Evolutionary conservation across 2,329 filamentous ascomycete genomes (phyloP), one percentile per base, ranked within the genome.

Genomic region (Ophiocordyceps camponoti-saundersi): DNA sequence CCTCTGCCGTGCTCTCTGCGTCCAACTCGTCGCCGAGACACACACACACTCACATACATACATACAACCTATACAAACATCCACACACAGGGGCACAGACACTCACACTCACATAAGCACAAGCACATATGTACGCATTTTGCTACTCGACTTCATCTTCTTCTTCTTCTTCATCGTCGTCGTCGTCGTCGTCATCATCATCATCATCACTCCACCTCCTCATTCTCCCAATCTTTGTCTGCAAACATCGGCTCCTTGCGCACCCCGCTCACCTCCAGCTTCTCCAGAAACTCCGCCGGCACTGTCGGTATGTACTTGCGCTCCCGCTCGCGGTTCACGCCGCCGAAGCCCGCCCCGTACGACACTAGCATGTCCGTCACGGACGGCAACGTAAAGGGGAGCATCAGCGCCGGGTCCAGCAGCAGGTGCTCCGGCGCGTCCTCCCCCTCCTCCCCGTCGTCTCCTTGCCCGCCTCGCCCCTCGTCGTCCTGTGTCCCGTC

Each of bases 331-430:
- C 84, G 76, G 65, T 98, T 95, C 44, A 92, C 70, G 0, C 92
- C 92, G 6, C 92, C 92, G 57, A 96, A 92, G 0, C 92, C 92
- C 13, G 92, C 89, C 1, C 92, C 92, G 57, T 93, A 98, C 53
- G 82, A 90, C 44, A 98, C 79, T 44, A 96, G 73, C 92, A 98
- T 98, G 62, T 98, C 92, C 23, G 89, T 96, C 48, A 87, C 92
- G 1, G 90, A 95, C 1, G 92, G 92, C 26, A 98, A 70, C n/a
- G 84, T 83, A 61, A 98, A 98, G 0, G 92, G 92, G 23, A 98
- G 73, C 75, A 95, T 94, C 49, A 95, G 70, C 2, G 89, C 85
- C 3, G 90, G 87, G 57, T 96, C 89, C 46, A 96, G 66, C 42
- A 95, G 77, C 34, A 95, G 71, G 49, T 85, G 75, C 53, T 85